Evolutionary conservation across 768 basidiomycete species (phyloP).

Genomic region (Fibroporia radiculosa): DNA sequence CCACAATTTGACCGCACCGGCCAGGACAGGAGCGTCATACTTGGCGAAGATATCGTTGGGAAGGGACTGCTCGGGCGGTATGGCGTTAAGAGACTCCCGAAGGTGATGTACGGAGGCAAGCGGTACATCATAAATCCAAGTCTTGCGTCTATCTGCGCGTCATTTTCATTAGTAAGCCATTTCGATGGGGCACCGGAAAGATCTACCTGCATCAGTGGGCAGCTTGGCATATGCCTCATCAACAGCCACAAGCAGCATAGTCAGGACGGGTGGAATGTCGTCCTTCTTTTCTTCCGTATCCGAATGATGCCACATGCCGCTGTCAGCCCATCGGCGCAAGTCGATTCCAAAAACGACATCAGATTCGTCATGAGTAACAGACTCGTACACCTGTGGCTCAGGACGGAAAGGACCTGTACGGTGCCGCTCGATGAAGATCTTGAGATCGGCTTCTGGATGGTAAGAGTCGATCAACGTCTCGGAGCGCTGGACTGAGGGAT

Average conservation of each 20-base stretch:
- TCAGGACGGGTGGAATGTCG: conserved; percentile 66
- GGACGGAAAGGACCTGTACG: conserved; percentile 93
- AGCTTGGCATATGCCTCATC: conserved; percentile 54
- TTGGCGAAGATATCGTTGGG: conserved; percentile 52
- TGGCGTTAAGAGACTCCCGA: conserved; percentile 72
- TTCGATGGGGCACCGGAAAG: neutral
- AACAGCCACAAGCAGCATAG: conserved; percentile 56
- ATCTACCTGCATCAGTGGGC: conserved; percentile 55
- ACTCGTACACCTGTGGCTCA: conserved; percentile 77
- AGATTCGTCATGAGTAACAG: conserved; percentile 70
- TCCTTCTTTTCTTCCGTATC: conserved; percentile 44
- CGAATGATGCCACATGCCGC: conserved; percentile 48
- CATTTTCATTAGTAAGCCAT: neutral
- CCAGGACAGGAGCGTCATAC: conserved; percentile 83
- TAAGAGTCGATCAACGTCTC: conserved; percentile 73
- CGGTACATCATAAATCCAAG: conserved; percentile 95
- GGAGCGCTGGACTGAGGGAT: conserved; percentile 59
- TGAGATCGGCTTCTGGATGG: conserved; percentile 83
- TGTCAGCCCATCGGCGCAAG: conserved; percentile 84
- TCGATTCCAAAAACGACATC: conserved; percentile 92
- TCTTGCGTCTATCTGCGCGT: conserved; percentile 66
- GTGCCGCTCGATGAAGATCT: conserved; percentile 84
- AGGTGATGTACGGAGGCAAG: conserved; percentile 77
- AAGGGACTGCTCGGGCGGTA: conserved; percentile 46
- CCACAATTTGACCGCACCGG: conserved; percentile 83